Base-by-base conservation (phyloP, 148 eudicot species). In the Simmondsia chinensis region DNA sequence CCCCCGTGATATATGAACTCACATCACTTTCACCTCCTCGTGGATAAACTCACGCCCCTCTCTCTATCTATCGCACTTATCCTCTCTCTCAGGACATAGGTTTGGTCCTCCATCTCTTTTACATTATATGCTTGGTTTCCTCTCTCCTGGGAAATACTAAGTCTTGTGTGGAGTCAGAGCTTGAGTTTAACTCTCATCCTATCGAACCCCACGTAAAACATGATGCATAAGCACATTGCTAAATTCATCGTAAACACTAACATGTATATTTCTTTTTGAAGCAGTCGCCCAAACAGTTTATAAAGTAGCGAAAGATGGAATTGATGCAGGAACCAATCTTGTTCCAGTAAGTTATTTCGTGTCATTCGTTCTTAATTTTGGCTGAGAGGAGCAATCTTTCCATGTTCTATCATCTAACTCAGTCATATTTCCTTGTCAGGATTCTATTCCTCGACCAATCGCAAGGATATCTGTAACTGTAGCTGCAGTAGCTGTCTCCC, bases 241-340 rank as follows among this genome's bases (percentile, higher is more conserved):
- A 19, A 22, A 7, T 20, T 20, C 20, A 37, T 15, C 39, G 15
- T n/a, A n/a, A 46, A 11, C 31, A 13, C 39, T 64, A 9, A 46
- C 39, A 16, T 34, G 22, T 35, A 36, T 43, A 24, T 42, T 44
- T 12, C 27, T 31, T 23, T 60, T 41, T 48, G 23, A 8, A 60
- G 22, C 63, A 89, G 97, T 68, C 28, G 18, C 72, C 30, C 95
- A 78, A 69, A 84, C 85, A 37, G 83, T 50, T 28, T 51, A 70
- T 46, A 89, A 78, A 65, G 72, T 84, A 25, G 95, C 87, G 36
- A 89, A 65, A 70, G 87, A 89, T 69, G 97, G 94, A 51, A 50
- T 88, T 56, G 97, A 83, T 39, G 94, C 94, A 60, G 97, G 97
- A 69, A 73, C 93, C 56, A 76, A 71, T 42, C 63, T 89, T 59